Evolutionary conservation across 2,329 filamentous ascomycete genomes (phyloP).

Genomic region (Fusarium marasasianum): DNA sequence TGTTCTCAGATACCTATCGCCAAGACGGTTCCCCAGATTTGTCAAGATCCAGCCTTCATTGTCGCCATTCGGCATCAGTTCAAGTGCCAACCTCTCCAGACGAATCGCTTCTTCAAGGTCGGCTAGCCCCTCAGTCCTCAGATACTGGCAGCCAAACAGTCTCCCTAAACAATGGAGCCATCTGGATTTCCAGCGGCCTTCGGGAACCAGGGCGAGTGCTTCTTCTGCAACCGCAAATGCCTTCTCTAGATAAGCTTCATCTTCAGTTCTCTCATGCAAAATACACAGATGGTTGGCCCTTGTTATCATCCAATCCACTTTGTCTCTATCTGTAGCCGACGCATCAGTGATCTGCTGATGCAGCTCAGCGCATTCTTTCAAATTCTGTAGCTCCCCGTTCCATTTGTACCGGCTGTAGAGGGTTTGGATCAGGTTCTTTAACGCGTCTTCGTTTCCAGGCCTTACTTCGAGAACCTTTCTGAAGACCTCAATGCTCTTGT

Average conservation of each 20-base stretch:
- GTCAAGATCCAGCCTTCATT: background rate
- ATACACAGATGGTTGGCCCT: background rate
- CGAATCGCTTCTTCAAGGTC: background rate
- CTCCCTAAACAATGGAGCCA: background rate
- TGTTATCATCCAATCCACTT: background rate
- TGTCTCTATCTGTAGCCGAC: background rate
- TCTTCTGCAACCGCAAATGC: background rate
- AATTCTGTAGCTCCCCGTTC: background rate
- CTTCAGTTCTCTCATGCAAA: background rate
- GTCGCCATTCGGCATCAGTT: background rate
- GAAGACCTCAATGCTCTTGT: background rate
- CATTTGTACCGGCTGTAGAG: background rate
- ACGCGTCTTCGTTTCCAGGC: background rate
- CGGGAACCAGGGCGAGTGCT: background rate
- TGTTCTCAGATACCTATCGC: background rate
- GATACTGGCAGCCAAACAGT: background rate
- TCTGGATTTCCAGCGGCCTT: background rate
- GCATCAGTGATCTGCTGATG: background rate
- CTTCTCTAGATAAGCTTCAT: background rate
- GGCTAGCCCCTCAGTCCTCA: background rate
- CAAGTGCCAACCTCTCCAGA: background rate
- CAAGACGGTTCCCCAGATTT: background rate
- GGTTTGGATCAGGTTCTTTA: background rate
- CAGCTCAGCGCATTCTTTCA: background rate
- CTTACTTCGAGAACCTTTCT: rapidly evolving